Evolutionary conservation across 1,284 basidiomycete genomes (phyloP), one percentile per base, ranked within the genome.

Genomic region (Grifola frondosa): DNA sequence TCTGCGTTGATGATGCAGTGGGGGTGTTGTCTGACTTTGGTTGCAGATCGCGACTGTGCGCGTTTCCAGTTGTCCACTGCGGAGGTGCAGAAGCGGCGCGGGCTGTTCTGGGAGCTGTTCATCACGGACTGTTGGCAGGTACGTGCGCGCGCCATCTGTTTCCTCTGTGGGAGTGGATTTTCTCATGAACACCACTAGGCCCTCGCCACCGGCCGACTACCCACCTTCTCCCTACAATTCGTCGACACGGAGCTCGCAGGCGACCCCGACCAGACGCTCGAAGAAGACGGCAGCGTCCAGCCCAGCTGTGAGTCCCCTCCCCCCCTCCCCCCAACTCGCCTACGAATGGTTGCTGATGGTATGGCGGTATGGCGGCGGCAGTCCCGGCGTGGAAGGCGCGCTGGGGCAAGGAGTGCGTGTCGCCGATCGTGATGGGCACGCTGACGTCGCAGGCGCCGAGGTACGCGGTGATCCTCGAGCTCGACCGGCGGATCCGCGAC

Each of bases 351-450:
- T 19, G 21, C 20, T 10, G 19, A n/a, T n/a, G 7, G 3, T 26
- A 8, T 25, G 12, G 0, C 24, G 8, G 24, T 37, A 16, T 23
- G 19, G 20, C 6, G 15, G 31, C 16, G 9, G 12, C 15, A 87
- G 84, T 88, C 59, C 77, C 81, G 3, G 74, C 69, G 39, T 87
- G 85, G 84, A 87, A 85, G 62, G 81, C 83, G 19, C 73, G 71
- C 5, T 88, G 85, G 60, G 84, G 82, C 8, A 75, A 75, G 19
- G 77, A 84, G 46, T 85, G 82, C 54, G 71, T 86, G 7, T 71
- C 82, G 15, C 72, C 73, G 12, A 80, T 86, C 19, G 81, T 84
- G 6, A 77, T 81, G 62, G 77, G 78, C 15, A 78, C 80, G 13
- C 64, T 84, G 30, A 81, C 77, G 0, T 79, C 84, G 3, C 75